phyloP scores from a whole-genome alignment of 331 rosid species.

The Quercus tomentella region DNA sequence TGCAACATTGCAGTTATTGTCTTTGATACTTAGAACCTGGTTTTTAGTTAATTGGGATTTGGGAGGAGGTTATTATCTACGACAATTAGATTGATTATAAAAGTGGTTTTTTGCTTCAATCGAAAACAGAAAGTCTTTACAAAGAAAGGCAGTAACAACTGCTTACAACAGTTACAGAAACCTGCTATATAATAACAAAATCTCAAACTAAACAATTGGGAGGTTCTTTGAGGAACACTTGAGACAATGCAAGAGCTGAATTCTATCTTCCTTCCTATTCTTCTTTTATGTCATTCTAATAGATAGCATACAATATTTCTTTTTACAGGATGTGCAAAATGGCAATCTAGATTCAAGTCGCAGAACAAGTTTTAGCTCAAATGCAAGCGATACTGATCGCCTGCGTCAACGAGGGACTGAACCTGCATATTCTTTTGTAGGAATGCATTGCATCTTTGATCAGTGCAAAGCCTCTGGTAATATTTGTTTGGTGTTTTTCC shows the following conservation, averaged over 20 bases:
- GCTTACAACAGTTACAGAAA: not conserved
- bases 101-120: not conserved
- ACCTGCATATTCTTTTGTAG: slow-evolving; percentile 88
- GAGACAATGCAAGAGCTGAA: not conserved
- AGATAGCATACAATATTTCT: slow-evolving; percentile 4
- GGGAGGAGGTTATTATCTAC: too few species aligned
- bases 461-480: slow-evolving; percentile 90
- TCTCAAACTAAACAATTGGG: not conserved
- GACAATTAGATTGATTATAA: not conserved
- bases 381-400: slow-evolving; percentile 62
- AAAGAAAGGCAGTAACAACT: not conserved
- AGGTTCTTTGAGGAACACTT: not conserved
- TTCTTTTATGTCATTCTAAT: not conserved
- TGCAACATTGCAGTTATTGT: not conserved
- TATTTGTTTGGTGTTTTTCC: not conserved
- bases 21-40: not conserved
- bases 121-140: not conserved
- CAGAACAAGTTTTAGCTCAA: slow-evolving; percentile 80
- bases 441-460: slow-evolving; percentile 98
- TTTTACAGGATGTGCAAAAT: slow-evolving; percentile 56
- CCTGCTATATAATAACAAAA: not conserved
- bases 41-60: not conserved
- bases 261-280: not conserved
- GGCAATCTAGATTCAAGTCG: slow-evolving; percentile 55
- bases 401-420: slow-evolving; percentile 51